A percentile compares a stretch with the other conserved stretches of the same genome.
Evolutionary conservation across 2,329 filamentous ascomycete species (phyloP).

Genomic region (Arthrocladium fulminans): DNA sequence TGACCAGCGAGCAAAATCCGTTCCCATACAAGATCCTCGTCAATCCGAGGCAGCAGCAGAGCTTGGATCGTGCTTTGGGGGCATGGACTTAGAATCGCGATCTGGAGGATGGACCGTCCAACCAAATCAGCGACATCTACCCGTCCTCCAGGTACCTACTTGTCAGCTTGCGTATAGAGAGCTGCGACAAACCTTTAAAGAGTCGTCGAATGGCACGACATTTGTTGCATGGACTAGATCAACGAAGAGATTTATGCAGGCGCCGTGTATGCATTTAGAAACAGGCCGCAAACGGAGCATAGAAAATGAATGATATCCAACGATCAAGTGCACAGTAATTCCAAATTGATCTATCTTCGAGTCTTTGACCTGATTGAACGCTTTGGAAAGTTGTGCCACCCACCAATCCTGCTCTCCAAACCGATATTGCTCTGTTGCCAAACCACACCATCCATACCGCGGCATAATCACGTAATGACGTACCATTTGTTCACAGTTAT

Average conservation of each 20-base stretch:
- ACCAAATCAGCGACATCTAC: no score
- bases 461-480: not conserved
- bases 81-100: slow-evolving; percentile 49
- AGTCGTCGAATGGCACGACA: no score
- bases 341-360: not conserved
- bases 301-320: not conserved
- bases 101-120: no score
- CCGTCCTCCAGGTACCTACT: no score
- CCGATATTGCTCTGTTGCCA: no score
- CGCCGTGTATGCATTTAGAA: no score
- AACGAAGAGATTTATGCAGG: no score
- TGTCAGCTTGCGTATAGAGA: no score
- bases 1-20: slow-evolving; percentile 80
- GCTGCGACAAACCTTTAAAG: no score
- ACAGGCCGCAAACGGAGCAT: no score
- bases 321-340: not conserved
- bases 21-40: slow-evolving; percentile 92
- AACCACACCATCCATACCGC: no score
- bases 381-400: not conserved
- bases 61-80: slow-evolving; percentile 69
- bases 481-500: not conserved
- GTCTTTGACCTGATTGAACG: not conserved
- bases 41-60: slow-evolving; percentile 66
- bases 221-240: no score
- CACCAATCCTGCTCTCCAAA: not conserved